Conservation (phyloP, 1,284 basidiomycete species). For the Thecaphora frezii region DNA sequence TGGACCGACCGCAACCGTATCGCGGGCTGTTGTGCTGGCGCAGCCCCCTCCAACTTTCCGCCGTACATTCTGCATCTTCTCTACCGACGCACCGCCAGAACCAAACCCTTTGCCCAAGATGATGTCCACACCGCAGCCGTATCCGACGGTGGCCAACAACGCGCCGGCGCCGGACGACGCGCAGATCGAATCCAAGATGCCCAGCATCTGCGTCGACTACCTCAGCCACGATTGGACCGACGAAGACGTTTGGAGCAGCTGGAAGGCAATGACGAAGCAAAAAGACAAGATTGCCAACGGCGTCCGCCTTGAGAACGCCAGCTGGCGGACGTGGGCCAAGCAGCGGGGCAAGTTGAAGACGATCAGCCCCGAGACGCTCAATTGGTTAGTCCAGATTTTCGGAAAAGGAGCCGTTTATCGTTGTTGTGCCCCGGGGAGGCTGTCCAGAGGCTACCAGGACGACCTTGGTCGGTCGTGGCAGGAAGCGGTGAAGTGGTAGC, state of each 20-base stretch:
- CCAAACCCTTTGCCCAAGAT: slow-evolving; percentile 44
- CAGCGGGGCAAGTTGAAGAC: slow-evolving; percentile 95
- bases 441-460: no score
- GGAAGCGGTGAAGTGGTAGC: no score
- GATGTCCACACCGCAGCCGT: slow-evolving; percentile 57
- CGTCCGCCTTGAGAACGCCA: slow-evolving; percentile 90
- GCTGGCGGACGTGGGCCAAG: slow-evolving; percentile 99
- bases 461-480: no score
- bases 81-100: slow-evolving; percentile 5
- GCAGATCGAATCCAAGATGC: slow-evolving; percentile 58
- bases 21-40: no score
- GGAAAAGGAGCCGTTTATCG: no score
- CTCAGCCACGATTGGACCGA: slow-evolving; percentile 92
- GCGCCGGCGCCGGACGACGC: slow-evolving; percentile 56
- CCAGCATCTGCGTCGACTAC: slow-evolving; percentile 69
- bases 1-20: no score
- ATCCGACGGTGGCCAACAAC: slow-evolving; percentile 50
- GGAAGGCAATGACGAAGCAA: slow-evolving; percentile 96
- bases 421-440: no score
- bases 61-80: slow-evolving; percentile 12
- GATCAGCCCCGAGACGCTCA: slow-evolving; percentile 92
- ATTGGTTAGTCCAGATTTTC: slow-evolving; percentile 77
- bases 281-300: slow-evolving; percentile 99
- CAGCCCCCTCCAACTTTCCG: no score
- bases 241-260: slow-evolving; percentile 96